Percentiles rank a stretch among this genome's conserved stretches.
Conservation (phyloP, 805 yeast genomes). For the Candida ovalis region DNA sequence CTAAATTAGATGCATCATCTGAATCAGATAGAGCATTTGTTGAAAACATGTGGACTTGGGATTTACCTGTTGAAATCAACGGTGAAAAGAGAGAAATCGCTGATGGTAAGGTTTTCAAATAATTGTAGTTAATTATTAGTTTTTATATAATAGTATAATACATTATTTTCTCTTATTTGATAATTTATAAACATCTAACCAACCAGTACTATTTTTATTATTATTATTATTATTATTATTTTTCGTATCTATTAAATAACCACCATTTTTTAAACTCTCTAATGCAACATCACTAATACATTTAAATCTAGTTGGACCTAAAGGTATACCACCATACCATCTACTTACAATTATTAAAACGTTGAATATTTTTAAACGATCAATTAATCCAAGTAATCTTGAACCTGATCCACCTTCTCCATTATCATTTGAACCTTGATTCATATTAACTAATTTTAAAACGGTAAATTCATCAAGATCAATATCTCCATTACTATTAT, state of each 20-base stretch:
- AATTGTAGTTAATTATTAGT: constrained; percentile 29
- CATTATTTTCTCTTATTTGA: neutral
- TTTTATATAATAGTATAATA: neutral
- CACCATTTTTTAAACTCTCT: constrained; percentile 44
- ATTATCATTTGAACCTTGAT: constrained; percentile 64
- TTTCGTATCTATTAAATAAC: constrained; percentile 17
- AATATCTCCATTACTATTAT: neutral
- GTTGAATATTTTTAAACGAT: constrained; percentile 45
- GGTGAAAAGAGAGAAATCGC: constrained; percentile 86
- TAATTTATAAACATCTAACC: constrained; percentile 13
- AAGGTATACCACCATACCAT: constrained; percentile 78
- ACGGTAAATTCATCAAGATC: no score
- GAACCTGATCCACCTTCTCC: constrained; percentile 78
- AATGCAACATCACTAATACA: constrained; percentile 56
- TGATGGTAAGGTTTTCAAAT: constrained; percentile 98
- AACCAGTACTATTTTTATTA: neutral
- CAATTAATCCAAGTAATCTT: constrained; percentile 51
- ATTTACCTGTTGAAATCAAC: constrained; percentile 77
- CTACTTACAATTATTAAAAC: constrained; percentile 66
- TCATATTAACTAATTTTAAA: constrained; percentile 25
- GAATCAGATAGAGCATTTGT: constrained; percentile 76
- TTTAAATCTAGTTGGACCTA: constrained; percentile 70
- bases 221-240: no score
- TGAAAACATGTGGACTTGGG: constrained; percentile 97
- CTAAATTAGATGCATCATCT: constrained; percentile 75